Evolutionary conservation across 345 rosid species (phyloP).

Genomic region (Erysimum cheiranthoides): DNA sequence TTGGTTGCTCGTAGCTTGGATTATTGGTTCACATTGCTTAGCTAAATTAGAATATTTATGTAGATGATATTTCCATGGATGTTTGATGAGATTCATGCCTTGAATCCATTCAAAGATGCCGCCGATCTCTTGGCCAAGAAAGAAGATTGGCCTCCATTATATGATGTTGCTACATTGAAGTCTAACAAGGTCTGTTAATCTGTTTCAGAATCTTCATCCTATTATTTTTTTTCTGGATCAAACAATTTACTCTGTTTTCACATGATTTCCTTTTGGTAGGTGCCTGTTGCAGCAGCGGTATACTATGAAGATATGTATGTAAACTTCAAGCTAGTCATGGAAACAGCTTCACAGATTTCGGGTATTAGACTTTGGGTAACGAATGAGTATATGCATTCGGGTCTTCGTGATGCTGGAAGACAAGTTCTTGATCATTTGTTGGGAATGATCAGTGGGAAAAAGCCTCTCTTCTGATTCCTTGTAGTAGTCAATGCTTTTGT

Average conservation of each 20-base stretch:
- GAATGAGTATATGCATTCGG: constrained; percentile 93
- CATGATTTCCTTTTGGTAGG: constrained; percentile 50
- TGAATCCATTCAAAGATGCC: constrained; percentile 73
- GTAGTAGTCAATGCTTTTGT: neutral
- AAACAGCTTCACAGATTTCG: constrained; percentile 74
- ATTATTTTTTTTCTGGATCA: neutral
- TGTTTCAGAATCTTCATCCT: constrained; percentile 4
- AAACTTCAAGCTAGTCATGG: constrained; percentile 77
- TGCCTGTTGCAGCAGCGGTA: constrained; percentile 90
- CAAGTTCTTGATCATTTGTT: constrained; percentile 78
- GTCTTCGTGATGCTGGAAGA: constrained; percentile 79
- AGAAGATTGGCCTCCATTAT: constrained; percentile 82
- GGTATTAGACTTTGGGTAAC: constrained; percentile 85
- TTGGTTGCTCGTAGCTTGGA: neutral
- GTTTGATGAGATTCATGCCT: constrained; percentile 83
- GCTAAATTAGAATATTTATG: constrained; percentile 7
- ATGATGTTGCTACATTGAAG: constrained; percentile 54
- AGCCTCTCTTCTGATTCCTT: constrained; percentile 63
- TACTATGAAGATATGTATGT: constrained; percentile 91
- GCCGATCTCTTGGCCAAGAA: constrained; percentile 76
- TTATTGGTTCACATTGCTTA: constrained; percentile 17
- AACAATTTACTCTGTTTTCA: constrained; percentile 7
- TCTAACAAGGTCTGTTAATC: constrained; percentile 73
- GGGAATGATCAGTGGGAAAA: constrained; percentile 85
- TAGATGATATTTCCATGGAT: constrained; percentile 90